A percentile compares a stretch with the other conserved stretches of the same genome.
These are phyloP conservation scores for Tardiomyces blankii DNA, from an alignment of 1,139 yeast species.

Conservation along the genomic window DNA sequence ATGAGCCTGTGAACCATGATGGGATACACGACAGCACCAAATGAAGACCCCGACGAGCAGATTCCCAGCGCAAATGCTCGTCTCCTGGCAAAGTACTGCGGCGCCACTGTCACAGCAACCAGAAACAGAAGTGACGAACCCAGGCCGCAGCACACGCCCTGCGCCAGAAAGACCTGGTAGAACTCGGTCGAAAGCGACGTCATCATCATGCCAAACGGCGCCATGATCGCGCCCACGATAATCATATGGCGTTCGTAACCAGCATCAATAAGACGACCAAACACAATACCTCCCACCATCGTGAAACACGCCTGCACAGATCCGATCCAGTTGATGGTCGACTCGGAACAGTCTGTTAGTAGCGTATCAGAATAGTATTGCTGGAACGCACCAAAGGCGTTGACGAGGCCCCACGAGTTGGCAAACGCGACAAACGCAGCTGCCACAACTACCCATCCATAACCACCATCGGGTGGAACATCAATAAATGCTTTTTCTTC, in stretches of 20 bases:
- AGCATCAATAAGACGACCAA: conserved; percentile 48
- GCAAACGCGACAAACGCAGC: neutral
- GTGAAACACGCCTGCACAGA: conserved; percentile 44
- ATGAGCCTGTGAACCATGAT: conserved; percentile 19
- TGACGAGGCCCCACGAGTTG: conserved; percentile 39
- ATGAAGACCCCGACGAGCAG: conserved; percentile 47
- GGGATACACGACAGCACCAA: conserved; percentile 27
- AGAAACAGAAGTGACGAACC: conserved; percentile 25
- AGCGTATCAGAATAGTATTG: conserved; percentile 35
- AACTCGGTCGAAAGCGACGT: conserved; percentile 37
- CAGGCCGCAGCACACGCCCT: conserved; percentile 41
- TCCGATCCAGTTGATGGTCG: conserved; percentile 52
- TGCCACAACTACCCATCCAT: neutral
- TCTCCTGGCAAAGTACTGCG: conserved; percentile 42
- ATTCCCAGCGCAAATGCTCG: conserved; percentile 47
- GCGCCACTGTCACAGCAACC: conserved; percentile 16
- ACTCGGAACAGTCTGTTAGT: conserved; percentile 23
- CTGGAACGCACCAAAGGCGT: conserved; percentile 49
- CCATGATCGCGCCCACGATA: conserved; percentile 37
- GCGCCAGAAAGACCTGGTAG: conserved; percentile 42
- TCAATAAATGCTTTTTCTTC: neutral
- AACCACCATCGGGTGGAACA: neutral
- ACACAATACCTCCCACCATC: conserved; percentile 40
- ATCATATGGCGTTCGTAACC: conserved; percentile 15
- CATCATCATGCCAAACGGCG: conserved; percentile 36